Base-by-base conservation (phyloP, 2,329 filamentous ascomycete genomes). In the Atkinsonella hypoxylon region DNA sequence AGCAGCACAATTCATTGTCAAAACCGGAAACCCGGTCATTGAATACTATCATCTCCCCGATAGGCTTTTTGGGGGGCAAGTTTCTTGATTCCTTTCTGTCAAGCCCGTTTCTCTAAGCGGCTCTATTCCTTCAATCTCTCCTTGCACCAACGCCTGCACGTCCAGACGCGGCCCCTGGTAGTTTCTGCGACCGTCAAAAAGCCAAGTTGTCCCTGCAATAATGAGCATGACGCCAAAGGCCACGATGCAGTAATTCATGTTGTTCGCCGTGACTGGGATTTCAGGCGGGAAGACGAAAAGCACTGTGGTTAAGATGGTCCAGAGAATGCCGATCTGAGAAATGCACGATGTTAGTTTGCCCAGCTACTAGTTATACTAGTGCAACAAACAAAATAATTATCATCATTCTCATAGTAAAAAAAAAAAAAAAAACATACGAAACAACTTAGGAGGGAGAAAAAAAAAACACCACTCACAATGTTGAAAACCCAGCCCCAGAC, bases 211-310 rank as follows among this genome's bases (percentile, higher is more conserved):
- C 1, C 60, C 62, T 1, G 72, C 62, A 17, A 76, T 73, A 15
- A 73, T 46, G 1, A 76, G 56, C 13, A 76, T 73, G 32, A 76
- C 59, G 1, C 69, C 72, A 56, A 75, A 75, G 0, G 73, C 72
- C 11, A 70, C 73, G 22, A 76, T 61, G 42, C 67, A 71, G 57
- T 76, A 76, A 59, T 76, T 89, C 85, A 89, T 89, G 67, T 78
- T 87, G 57, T 68, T 78, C 0, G 75, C 72, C 0, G 79, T 80
- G 2, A 83, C 81, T 0, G 82, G 83, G 4, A 82, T 60, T 8
- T 74, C 74, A 0, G 85, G 85, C 3, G 85, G 85, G 65, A 89
- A 87, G 18, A 88, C 73, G 66, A 89, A 89, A 0, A 89, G 72
- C 1, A 88, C 79, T 0, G 83, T 88, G 0, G 85, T 89, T n/a